Base-by-base conservation (phyloP, 176 grass and related monocot genomes). In the Puya raimondii region DNA sequence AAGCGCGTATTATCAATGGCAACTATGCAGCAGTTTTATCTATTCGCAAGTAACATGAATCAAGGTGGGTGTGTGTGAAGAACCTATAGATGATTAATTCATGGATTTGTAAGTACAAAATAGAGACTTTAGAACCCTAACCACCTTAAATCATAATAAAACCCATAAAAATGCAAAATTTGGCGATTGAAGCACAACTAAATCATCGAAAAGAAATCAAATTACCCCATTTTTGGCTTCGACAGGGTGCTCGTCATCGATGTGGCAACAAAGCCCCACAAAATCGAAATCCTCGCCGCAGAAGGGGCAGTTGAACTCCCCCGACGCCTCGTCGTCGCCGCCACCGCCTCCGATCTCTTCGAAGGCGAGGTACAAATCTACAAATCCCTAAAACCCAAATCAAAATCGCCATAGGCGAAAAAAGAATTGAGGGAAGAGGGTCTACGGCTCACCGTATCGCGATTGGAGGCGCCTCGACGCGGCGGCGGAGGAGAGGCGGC, bases 231-330 rank as follows among this genome's bases (percentile, higher is more conserved):
- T 85, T 20, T 87, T 96, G 18, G 91, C 72, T 72, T 96, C 91
- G 12, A 85, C 69, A 48, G 84, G 74, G 79, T 96, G 91, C 82
- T 96, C 91, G 59, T 90, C 91, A 48, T 96, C 91, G 49, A 96
- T 79, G 73, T 96, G 91, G 68, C 87, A 96, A 76, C 87, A 96
- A 22, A 96, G 65, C 12, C 84, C 64, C 12, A 96, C 84, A 69
- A 90, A 87, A 51, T 96, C 91, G n/a, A 96, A 96, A 64, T 96
- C 91, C 76, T 90, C 87, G 17, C 75, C 76, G 64, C 91, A 90
- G 63, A 96, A 96, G 23, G 91, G 91, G 66, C 91, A 96, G 51
- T 80, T 84, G 81, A 85, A 90, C 17, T 66, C 70, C 61, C 75
- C 82, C 33, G 78, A 79, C 76, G 76, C 3, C 23, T 76, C 81